These are phyloP conservation scores for Erodium maritimum DNA, from an alignment of 345 rosid species.

Conservation along the genomic window DNA sequence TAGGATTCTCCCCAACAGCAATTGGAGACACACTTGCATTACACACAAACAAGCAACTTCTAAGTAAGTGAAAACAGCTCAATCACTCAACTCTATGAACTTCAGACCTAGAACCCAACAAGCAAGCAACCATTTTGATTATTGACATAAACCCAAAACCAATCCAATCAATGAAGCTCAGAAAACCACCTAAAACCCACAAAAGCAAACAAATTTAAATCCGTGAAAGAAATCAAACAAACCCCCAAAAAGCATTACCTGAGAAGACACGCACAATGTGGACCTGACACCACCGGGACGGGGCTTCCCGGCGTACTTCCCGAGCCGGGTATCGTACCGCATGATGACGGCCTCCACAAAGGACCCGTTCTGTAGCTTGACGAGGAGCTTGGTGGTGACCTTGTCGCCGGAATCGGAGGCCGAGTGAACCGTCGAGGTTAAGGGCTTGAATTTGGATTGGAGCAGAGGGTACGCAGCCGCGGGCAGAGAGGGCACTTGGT, in stretches of 20 bases:
- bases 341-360: conserved; percentile 91
- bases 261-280: conserved; percentile 83
- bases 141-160: too few species aligned
- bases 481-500: conserved; percentile 58
- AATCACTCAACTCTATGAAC: too few species aligned
- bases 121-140: too few species aligned
- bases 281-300: conserved; percentile 80
- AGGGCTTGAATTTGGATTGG: conserved; percentile 64
- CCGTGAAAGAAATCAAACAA: neutral
- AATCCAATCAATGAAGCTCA: too few species aligned
- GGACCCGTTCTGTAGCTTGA: conserved; percentile 78
- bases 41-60: too few species aligned
- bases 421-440: conserved; percentile 66
- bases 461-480: conserved; percentile 58
- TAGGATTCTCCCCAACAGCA: too few species aligned
- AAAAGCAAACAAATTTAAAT: neutral
- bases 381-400: conserved; percentile 74
- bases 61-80: too few species aligned
- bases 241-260: conserved; percentile 29
- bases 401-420: conserved; percentile 58
- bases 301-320: conserved; percentile 73
- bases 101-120: too few species aligned
- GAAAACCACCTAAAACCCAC: too few species aligned
- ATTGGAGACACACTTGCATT: too few species aligned
- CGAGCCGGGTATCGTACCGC: conserved; percentile 80